These are phyloP conservation scores for Fomitiporia mediterranea DNA, from an alignment of 1,284 basidiomycete species.

Conservation along the genomic window DNA sequence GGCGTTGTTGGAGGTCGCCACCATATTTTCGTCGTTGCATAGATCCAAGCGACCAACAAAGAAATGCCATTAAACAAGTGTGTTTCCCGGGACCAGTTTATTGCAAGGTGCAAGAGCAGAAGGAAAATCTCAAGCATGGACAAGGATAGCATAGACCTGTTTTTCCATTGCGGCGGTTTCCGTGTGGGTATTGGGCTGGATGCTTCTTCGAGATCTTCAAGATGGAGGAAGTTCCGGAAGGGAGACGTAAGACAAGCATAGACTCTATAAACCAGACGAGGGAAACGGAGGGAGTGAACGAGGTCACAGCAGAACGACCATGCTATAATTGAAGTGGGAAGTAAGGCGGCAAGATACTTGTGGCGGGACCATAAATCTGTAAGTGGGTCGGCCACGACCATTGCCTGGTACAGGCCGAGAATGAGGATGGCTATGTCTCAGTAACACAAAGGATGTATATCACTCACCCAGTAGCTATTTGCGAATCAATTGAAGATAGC, in stretches of 20 bases:
- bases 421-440: too few relatives aligned
- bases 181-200: constrained; percentile 28
- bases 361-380: background rate
- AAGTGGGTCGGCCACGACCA: background rate
- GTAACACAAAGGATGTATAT: too few relatives aligned
- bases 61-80: background rate
- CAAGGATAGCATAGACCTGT: constrained; percentile 33
- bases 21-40: constrained; percentile 37
- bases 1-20: constrained; percentile 43
- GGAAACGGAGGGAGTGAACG: constrained; percentile 23
- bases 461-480: too few relatives aligned
- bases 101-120: background rate
- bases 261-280: constrained; percentile 28
- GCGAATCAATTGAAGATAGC: too few relatives aligned
- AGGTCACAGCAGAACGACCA: constrained; percentile 15
- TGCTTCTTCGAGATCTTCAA: constrained; percentile 45
- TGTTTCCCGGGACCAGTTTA: background rate
- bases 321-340: constrained; percentile 7
- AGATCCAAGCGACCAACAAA: constrained; percentile 38
- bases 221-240: constrained; percentile 48
- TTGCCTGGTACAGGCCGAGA: background rate
- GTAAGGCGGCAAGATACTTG: background rate
- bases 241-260: constrained; percentile 36
- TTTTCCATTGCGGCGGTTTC: constrained; percentile 30
- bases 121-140: constrained; percentile 32